Evolutionary conservation across 1,284 basidiomycete species (phyloP).

Genomic region (Phylloboletellus chloephorus): DNA sequence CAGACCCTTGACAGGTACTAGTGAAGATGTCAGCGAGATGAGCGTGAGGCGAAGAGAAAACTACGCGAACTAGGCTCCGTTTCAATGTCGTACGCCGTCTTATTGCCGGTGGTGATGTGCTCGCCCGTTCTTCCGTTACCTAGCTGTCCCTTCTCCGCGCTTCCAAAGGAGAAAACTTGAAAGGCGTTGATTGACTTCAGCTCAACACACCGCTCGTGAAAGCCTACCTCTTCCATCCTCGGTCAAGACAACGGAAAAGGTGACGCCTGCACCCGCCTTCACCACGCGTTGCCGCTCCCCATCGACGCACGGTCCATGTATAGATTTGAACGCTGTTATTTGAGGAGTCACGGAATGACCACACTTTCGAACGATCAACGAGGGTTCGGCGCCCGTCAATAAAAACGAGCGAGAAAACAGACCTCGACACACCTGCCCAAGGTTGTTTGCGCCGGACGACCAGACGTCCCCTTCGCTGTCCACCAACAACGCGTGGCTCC

Average conservation of each 20-base stretch:
- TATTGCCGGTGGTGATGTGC: slow-evolving; percentile 79
- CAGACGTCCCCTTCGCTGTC: slow-evolving; percentile 79
- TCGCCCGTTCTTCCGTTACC: slow-evolving; percentile 90
- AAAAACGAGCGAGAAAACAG: slow-evolving; percentile 2
- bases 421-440: slow-evolving; percentile 80
- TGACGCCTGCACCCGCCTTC: slow-evolving; percentile 75
- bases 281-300: slow-evolving; percentile 61
- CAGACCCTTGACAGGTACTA: slow-evolving; percentile 68
- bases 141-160: slow-evolving; percentile 88
- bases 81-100: slow-evolving; percentile 78
- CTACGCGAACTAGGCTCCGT: slow-evolving; percentile 57
- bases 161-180: slow-evolving; percentile 82
- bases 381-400: not conserved
- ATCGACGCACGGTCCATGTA: slow-evolving; percentile 51
- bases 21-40: slow-evolving; percentile 10
- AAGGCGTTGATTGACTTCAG: slow-evolving; percentile 9
- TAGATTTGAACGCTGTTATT: slow-evolving; percentile 56
- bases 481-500: slow-evolving; percentile 79
- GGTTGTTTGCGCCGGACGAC: slow-evolving; percentile 76
- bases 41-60: slow-evolving; percentile 3
- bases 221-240: slow-evolving; percentile 65
- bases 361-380: slow-evolving; percentile 46
- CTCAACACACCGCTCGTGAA: slow-evolving; percentile 2
- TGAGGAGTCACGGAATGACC: slow-evolving; percentile 64
- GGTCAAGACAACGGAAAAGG: slow-evolving; percentile 80